A percentile compares a stretch with the other conserved stretches of the same genome.
Conservation (phyloP, 2,329 filamentous ascomycete genomes). For the Tricladium varicosporioides region DNA sequence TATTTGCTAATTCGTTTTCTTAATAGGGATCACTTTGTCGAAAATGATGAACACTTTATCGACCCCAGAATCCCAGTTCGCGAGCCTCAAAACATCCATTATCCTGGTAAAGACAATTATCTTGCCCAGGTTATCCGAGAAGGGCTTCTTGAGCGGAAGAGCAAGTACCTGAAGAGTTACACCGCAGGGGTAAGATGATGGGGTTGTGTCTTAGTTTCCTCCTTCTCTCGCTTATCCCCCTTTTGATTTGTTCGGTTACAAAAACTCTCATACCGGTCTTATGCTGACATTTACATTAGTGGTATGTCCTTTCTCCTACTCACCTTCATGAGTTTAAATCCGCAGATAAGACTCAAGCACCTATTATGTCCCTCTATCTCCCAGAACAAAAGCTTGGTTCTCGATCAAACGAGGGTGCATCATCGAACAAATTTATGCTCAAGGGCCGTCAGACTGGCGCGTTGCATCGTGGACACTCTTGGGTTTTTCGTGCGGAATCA, state of each 20-base stretch:
- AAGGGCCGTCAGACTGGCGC: constrained; percentile 92
- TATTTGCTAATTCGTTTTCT: background rate
- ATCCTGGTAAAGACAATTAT: constrained; percentile 84
- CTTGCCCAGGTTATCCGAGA: constrained; percentile 80
- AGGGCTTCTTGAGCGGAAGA: constrained; percentile 93
- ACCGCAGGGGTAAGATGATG: background rate
- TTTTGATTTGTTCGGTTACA: too few species aligned
- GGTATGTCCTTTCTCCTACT: constrained; percentile 94
- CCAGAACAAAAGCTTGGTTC: constrained; percentile 94
- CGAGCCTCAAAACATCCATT: constrained; percentile 78
- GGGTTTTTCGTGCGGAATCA: constrained; percentile 69
- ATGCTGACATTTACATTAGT: constrained; percentile 36
- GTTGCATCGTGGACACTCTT: constrained; percentile 80
- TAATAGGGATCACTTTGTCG: constrained; percentile 63
- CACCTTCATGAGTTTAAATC: constrained; percentile 99
- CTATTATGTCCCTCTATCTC: constrained; percentile 94
- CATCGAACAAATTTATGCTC: constrained; percentile 95
- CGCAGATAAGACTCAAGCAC: constrained; percentile 87
- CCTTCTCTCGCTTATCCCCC: background rate
- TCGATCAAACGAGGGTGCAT: constrained; percentile 77
- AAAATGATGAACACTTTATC: constrained; percentile 79
- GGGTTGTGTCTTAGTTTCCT: too few species aligned
- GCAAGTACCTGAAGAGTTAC: constrained; percentile 90
- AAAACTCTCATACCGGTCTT: background rate
- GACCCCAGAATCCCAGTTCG: constrained; percentile 79